A percentile compares a stretch with the other conserved stretches of the same genome.
phyloP scores from a whole-genome alignment of 306 rosid species.

The Rosa persica region DNA sequence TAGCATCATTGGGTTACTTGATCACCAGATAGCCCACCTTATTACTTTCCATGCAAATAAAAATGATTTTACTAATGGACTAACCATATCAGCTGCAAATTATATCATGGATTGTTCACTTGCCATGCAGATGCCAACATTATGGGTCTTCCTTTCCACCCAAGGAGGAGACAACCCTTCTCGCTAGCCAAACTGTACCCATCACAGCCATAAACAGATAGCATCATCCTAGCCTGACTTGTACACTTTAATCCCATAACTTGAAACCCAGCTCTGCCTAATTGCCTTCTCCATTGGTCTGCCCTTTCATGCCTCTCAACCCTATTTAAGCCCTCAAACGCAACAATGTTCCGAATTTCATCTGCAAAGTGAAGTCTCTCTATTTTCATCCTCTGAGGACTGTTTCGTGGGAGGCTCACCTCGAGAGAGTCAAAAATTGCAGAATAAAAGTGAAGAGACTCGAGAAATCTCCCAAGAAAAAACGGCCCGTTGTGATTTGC shows the following conservation, averaged over 20 bases:
- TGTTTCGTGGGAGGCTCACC: constrained; percentile 51
- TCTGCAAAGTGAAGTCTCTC: constrained; percentile 59
- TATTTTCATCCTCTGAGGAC: constrained; percentile 60
- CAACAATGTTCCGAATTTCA: constrained; percentile 58
- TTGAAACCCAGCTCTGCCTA: constrained; percentile 70
- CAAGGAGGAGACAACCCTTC: constrained; percentile 70
- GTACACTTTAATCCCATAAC: constrained; percentile 62
- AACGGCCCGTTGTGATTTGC: constrained; percentile 85
- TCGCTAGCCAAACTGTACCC: constrained; percentile 60
- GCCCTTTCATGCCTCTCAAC: constrained; percentile 69
- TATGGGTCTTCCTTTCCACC: constrained; percentile 75
- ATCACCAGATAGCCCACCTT: constrained; percentile 14
- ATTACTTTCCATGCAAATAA: constrained; percentile 12
- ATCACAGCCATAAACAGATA: constrained; percentile 71
- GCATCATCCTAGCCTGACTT: constrained; percentile 71
- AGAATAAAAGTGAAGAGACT: constrained; percentile 74
- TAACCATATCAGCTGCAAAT: background rate
- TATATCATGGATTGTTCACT: constrained; percentile 28
- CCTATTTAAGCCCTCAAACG: constrained; percentile 58
- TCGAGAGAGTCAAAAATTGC: constrained; percentile 79
- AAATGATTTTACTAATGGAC: background rate
- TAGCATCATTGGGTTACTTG: background rate
- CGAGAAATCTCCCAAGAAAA: constrained; percentile 75
- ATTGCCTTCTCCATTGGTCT: constrained; percentile 73
- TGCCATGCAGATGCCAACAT: constrained; percentile 85